Percentiles rank a stretch among this genome's conserved stretches.
Evolutionary conservation across 2,329 filamentous ascomycete genomes (phyloP).

Genomic region (Xylariaceae sp.): DNA sequence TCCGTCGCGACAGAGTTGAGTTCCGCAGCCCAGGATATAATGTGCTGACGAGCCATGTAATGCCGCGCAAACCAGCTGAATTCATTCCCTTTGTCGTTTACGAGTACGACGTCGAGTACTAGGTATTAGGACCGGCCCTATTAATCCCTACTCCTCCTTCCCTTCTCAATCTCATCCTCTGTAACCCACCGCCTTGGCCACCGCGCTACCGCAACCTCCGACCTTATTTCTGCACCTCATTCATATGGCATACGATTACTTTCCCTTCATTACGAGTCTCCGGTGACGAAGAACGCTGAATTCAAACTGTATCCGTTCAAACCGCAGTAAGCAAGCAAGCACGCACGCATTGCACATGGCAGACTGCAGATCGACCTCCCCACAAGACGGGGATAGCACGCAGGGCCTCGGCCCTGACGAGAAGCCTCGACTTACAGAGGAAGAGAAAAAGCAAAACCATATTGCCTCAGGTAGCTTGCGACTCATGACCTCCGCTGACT

Average conservation of each 20-base stretch:
- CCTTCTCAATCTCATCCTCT: neutral
- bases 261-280: neutral
- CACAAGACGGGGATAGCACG: conserved; percentile 26
- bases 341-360: conserved; percentile 4
- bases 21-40: neutral
- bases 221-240: neutral
- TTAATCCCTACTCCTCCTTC: neutral
- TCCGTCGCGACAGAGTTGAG: neutral
- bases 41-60: conserved; percentile 8
- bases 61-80: neutral
- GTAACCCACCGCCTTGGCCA: neutral
- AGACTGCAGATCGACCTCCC: conserved; percentile 18
- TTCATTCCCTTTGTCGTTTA: neutral
- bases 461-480: conserved; percentile 44
- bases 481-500: neutral
- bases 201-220: neutral
- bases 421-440: conserved; percentile 48
- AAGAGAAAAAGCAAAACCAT: conserved; percentile 52
- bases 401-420: conserved; percentile 35
- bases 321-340: too few species aligned
- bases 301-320: neutral
- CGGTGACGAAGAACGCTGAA: neutral
- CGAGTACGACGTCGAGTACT: too few species aligned
- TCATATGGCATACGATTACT: conserved; percentile 4
- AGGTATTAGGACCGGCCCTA: neutral